Base-by-base conservation (phyloP, 768 basidiomycete species). In the Trametes meyenii region DNA sequence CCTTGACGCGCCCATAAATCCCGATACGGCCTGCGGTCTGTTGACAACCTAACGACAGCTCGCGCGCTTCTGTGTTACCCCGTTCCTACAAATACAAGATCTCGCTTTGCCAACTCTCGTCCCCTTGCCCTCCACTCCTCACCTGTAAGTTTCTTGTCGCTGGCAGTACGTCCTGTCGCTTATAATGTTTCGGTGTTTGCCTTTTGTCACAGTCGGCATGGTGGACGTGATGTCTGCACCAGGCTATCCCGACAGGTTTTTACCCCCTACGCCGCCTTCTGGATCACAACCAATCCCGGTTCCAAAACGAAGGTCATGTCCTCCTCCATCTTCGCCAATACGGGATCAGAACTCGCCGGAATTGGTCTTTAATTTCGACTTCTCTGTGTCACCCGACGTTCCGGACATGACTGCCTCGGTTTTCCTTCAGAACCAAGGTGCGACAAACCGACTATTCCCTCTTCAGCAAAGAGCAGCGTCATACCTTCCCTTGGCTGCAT, bases 311-410 rank as follows among this genome's bases (percentile, higher is more conserved):
- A 62, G 52, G 26, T 33, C 57, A 14, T 33, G 36, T 16, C 60
- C 56, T 4, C 61, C 61, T 0, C 65, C 60, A 12, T 46, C 57
- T 35, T 66, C 65, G 7, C 65, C 65, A 6, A 39, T 46, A 2
- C 54, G 65, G 16, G 43, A 55, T n/a, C 55, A 52, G 42, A 44
- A 58, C 23, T 62, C 65, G 5, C 65, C 65, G 6, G 65, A 66
- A 12, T 36, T 66, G 39, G 61, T 66, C 44, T 66, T 66, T 58
- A 60, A 66, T 54, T 60, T 66, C 53, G 61, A 62, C 26, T 62
- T 66, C 21, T 65, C 64, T 8, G 36, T 64, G 38, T 65, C 64
- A 5, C 65, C 65, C 23, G 55, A 54, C 23, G 16, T n/a, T 19
- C 44, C 40, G 29, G 39, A 29, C 10, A 11, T 21, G 35, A 56